These are phyloP conservation scores for Neurospora tetrasperma DNA, from an alignment of 495 filamentous ascomycete genomes.

Conservation along the genomic window DNA sequence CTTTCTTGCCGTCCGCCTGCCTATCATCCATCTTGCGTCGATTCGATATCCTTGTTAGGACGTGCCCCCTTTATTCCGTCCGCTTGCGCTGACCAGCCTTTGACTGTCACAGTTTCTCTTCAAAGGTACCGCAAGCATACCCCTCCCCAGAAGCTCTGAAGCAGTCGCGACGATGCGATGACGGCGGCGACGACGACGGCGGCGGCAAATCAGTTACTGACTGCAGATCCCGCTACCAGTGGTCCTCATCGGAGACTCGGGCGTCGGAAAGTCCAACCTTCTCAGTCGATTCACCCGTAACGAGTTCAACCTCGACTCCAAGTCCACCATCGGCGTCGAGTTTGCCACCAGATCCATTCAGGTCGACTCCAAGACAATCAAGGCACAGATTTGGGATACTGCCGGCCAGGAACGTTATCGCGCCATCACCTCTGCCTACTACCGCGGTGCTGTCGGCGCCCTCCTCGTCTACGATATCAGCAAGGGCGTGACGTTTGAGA, in stretches of 20 bases:
- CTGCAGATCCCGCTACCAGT: constrained; percentile 48
- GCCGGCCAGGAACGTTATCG: constrained; percentile 98
- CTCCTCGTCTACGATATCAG: constrained; percentile 99
- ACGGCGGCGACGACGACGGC: constrained; percentile 1
- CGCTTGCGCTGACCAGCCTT: constrained; percentile 22
- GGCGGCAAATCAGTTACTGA: neutral
- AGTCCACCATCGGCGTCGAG: constrained; percentile 99
- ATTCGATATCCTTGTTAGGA: neutral
- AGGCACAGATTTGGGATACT: constrained; percentile 99
- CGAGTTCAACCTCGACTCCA: constrained; percentile 99
- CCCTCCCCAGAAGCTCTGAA: neutral
- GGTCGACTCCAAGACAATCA: constrained; percentile 99
- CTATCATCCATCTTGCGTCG: neutral
- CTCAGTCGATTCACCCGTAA: constrained; percentile 99
- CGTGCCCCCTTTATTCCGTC: neutral
- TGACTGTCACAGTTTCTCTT: constrained; percentile 75
- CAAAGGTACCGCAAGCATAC: constrained; percentile 59
- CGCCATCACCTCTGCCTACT: constrained; percentile 98
- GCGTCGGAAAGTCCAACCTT: constrained; percentile 99
- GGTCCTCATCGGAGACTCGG: constrained; percentile 96
- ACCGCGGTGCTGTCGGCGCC: constrained; percentile 92
- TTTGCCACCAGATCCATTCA: constrained; percentile 98
- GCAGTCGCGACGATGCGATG: neutral
- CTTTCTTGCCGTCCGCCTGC: neutral
- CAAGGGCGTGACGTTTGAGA: constrained; percentile 98